phyloP scores from a whole-genome alignment of 805 yeast species.

The Metschnikowia hibisci region DNA sequence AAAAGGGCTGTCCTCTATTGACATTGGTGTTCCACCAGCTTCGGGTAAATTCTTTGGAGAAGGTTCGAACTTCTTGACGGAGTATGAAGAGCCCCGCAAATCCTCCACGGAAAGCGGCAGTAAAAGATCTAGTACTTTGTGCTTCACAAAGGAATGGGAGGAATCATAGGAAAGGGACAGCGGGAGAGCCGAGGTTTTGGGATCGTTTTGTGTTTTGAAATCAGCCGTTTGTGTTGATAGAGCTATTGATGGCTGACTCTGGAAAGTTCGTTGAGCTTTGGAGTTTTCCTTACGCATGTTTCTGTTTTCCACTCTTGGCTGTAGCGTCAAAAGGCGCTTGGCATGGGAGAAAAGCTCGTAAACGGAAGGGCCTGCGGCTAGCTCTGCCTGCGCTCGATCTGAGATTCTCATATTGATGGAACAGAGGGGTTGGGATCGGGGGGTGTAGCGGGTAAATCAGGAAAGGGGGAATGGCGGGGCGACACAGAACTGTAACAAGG shows the following conservation, averaged over 20 bases:
- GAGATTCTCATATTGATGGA: neutral
- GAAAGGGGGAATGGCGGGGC: neutral
- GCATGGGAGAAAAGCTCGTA: constrained; percentile 42
- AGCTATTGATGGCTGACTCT: constrained; percentile 1
- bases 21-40: constrained; percentile 27
- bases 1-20: constrained; percentile 24
- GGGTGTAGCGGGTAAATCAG: neutral
- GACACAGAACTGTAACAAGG: no score
- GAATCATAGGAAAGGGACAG: neutral
- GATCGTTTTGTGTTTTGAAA: neutral
- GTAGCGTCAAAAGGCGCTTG: constrained; percentile 34
- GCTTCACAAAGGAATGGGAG: constrained; percentile 3
- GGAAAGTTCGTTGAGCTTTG: constrained; percentile 22
- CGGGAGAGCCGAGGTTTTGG: neutral
- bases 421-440: neutral
- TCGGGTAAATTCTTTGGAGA: constrained; percentile 5
- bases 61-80: constrained; percentile 6
- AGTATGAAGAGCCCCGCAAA: constrained; percentile 21
- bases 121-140: constrained; percentile 33
- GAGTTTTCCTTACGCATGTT: constrained; percentile 33
- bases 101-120: constrained; percentile 41
- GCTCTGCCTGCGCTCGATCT: constrained; percentile 10
- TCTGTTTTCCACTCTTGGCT: constrained; percentile 39
- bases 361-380: constrained; percentile 31
- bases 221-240: neutral